Base-by-base conservation (phyloP, 2,329 filamentous ascomycete genomes). In the Thelonectria blattea region DNA sequence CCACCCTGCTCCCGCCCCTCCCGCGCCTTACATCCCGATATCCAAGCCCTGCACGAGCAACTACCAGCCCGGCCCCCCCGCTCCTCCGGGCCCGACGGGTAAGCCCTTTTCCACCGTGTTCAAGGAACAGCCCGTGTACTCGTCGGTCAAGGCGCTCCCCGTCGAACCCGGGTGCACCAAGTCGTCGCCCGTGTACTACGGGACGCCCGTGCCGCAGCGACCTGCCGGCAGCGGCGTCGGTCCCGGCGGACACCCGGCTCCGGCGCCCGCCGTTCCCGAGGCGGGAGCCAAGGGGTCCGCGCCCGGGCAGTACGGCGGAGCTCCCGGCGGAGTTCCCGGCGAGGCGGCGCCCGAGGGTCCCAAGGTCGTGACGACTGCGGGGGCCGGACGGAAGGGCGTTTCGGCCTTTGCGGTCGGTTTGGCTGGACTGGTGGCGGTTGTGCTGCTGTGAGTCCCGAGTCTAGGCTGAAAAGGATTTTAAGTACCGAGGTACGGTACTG, bases 381-480 rank as follows among this genome's bases (percentile, higher is more conserved):
- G 48, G 9, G 66, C 58, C 8, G 64, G 41, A 37, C 66, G 53
- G 56, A 59, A 51, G n/a, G 50, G 50, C 39, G 55, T 60, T 55
- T 65, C 68, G 11, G 52, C 57, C 6, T 24, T 51, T 14, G 41
- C 57, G 43, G 41, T 63, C 15, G 52, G 57, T 9, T 3, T 70
- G 47, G 63, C 55, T 12, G 66, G 60, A 15, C 18, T 70, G 50
- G 48, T 27, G 42, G 45, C 51, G 15, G 51, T 65, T 24, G 37
- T 64, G 27, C 52, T 69, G 39, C 46, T 71, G 48, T 71, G 62
- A 54, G 27, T n/a, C n/a, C n/a, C n/a, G n/a, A n/a, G n/a, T n/a
- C n/a, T n/a, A n/a, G n/a, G n/a, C n/a, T n/a, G n/a, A n/a, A n/a
- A n/a, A n/a, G n/a, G n/a, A n/a, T n/a, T n/a, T n/a, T n/a, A n/a